A percentile compares a stretch with the other conserved stretches of the same genome.
Evolutionary conservation across 441 rosid species (phyloP).

Genomic region (Flueggea neowawraea): DNA sequence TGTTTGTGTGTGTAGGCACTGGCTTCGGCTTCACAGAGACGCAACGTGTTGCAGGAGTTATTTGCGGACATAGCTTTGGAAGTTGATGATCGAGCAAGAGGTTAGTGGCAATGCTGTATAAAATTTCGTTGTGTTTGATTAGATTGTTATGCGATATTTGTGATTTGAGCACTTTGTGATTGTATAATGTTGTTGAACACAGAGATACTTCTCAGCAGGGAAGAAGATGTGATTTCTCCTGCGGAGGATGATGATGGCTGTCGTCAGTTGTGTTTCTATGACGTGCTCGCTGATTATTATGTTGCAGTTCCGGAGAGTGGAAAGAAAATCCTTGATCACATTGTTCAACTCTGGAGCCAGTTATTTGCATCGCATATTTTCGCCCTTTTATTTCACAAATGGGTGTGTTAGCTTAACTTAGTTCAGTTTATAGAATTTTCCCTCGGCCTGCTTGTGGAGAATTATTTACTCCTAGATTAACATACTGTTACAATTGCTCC

Average conservation of each 20-base stretch:
- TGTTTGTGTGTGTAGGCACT: conserved; percentile 52
- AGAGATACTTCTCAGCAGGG: conserved; percentile 72
- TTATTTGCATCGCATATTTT: conserved; percentile 94
- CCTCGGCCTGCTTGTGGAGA: neutral
- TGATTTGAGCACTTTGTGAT: no score
- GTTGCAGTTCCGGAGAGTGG: conserved; percentile 63
- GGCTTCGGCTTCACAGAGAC: conserved; percentile 79
- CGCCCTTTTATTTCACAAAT: conserved; percentile 86
- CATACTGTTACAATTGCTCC: no score
- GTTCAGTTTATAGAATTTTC: neutral
- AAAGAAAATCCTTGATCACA: conserved; percentile 69
- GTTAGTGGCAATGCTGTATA: conserved; percentile 26
- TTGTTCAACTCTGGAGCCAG: conserved; percentile 98
- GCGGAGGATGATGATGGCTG: conserved; percentile 33
- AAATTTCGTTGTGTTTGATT: no score
- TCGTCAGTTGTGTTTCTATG: conserved; percentile 71
- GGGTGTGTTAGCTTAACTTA: conserved; percentile 53
- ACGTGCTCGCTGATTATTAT: conserved; percentile 91
- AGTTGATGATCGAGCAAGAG: conserved; percentile 92
- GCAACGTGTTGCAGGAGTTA: conserved; percentile 76
- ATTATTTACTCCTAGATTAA: no score
- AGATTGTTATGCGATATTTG: no score
- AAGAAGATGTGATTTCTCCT: conserved; percentile 56
- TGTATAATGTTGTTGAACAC: conserved; percentile 25
- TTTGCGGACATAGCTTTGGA: conserved; percentile 95